phyloP scores from a whole-genome alignment of 208 protist species.

The Trypanosoma caninum region DNA sequence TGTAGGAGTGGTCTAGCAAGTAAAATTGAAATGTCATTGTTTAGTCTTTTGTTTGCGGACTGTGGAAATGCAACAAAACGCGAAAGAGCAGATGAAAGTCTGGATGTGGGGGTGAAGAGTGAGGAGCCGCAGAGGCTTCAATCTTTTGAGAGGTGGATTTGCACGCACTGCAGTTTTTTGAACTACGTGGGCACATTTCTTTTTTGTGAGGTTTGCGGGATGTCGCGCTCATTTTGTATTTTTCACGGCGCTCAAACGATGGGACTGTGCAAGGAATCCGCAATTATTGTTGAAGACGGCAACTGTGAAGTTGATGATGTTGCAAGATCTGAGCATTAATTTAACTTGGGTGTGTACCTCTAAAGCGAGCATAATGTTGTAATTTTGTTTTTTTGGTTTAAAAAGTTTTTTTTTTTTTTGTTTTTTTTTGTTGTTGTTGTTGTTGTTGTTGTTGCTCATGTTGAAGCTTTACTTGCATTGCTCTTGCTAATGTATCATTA shows the following conservation, averaged over 20 bases:
- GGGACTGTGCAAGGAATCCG: not conserved
- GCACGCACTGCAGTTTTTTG: conserved; percentile 21
- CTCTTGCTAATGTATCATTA: too few relatives aligned
- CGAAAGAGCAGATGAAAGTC: not conserved
- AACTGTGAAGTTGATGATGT: not conserved
- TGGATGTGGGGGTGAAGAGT: not conserved
- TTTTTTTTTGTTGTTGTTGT: not conserved
- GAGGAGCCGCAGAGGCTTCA: not conserved
- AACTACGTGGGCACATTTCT: conserved; percentile 7
- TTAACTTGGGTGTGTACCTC: too few relatives aligned
- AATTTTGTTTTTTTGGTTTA: not conserved
- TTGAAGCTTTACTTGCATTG: not conserved
- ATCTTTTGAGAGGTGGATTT: conserved; percentile 7
- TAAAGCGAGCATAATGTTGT: too few relatives aligned
- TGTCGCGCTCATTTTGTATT: not conserved
- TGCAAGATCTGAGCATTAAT: too few relatives aligned
- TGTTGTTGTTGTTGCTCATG: not conserved
- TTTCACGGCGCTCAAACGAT: not conserved
- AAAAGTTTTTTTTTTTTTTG: too few relatives aligned
- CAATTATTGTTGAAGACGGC: conserved; percentile 16
- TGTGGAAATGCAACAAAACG: conserved; percentile 14
- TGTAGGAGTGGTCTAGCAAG: not conserved
- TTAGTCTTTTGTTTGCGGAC: conserved; percentile 4
- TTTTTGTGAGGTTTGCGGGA: conserved; percentile 26
- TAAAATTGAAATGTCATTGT: not conserved